Conservation (phyloP, 257 asterid species). For the Solanum sitiens region DNA sequence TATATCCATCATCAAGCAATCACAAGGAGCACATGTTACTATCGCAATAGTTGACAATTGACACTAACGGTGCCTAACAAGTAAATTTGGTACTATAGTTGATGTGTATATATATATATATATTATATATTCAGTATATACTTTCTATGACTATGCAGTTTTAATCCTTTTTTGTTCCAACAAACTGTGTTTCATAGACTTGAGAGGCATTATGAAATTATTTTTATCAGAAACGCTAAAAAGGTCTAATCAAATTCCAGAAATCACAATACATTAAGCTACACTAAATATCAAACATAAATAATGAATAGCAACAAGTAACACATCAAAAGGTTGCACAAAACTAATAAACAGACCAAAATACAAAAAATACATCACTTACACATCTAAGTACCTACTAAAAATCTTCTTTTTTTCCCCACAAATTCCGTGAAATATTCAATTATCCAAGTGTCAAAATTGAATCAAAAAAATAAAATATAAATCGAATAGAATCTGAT, state of each 20-base stretch:
- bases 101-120: no score
- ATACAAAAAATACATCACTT: not conserved
- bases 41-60: not conserved
- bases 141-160: no score
- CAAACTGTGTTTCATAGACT: not conserved
- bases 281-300: not conserved
- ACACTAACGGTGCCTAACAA: not conserved
- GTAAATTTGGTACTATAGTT: no score
- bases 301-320: not conserved
- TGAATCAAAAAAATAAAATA: not conserved
- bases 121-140: no score
- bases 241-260: not conserved
- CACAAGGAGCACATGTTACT: not conserved
- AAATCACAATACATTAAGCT: not conserved
- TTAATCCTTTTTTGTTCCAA: not conserved
- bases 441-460: not conserved
- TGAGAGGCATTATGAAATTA: not conserved
- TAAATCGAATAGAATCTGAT: not conserved
- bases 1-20: not conserved
- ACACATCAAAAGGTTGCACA: not conserved
- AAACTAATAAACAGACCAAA: not conserved
- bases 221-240: not conserved
- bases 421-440: not conserved
- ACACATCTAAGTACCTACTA: not conserved
- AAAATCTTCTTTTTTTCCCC: not conserved